Percentiles rank a stretch among this genome's conserved stretches.
These are phyloP conservation scores for Arthrobotrys sphaeroides DNA, from an alignment of 2,329 filamentous ascomycete genomes.

Conservation along the genomic window DNA sequence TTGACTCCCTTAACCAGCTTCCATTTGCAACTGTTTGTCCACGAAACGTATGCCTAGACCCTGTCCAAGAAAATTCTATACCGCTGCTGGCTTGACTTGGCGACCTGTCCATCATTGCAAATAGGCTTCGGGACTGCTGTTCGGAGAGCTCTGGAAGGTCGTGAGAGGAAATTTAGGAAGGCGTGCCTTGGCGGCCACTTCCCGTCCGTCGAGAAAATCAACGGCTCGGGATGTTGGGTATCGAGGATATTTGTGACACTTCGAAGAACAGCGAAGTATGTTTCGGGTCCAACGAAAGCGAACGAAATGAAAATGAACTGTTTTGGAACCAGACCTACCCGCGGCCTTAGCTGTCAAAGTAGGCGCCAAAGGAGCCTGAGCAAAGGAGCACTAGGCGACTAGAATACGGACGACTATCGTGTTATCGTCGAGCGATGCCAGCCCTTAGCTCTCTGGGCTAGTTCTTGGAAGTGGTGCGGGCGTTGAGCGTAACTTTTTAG, in stretches of 20 bases:
- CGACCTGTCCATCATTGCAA: conserved; percentile 18
- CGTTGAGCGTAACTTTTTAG: conserved; percentile 43
- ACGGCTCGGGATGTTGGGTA: neutral
- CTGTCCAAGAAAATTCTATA: conserved; percentile 30
- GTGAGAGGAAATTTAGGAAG: conserved; percentile 36
- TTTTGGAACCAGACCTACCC: conserved; percentile 2
- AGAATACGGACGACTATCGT: conserved; percentile 1
- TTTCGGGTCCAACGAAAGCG: neutral
- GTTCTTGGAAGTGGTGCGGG: neutral
- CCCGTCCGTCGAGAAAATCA: conserved; percentile 13
- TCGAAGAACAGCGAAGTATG: neutral
- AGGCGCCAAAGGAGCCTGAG: conserved; percentile 23
- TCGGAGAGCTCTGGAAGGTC: conserved; percentile 35
- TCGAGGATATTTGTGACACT: neutral
- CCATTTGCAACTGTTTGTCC: conserved; percentile 45
- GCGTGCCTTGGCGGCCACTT: conserved; percentile 20
- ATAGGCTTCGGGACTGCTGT: conserved; percentile 12
- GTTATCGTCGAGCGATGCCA: neutral
- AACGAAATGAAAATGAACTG: no score
- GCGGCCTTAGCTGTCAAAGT: neutral
- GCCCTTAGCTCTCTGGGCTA: conserved; percentile 5
- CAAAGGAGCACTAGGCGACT: conserved; percentile 20
- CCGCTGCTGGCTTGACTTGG: conserved; percentile 37
- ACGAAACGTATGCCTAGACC: conserved; percentile 29
- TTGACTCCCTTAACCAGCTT: conserved; percentile 30